Conservation (phyloP, 768 basidiomycete genomes). For the Leccinum sublutescens region DNA sequence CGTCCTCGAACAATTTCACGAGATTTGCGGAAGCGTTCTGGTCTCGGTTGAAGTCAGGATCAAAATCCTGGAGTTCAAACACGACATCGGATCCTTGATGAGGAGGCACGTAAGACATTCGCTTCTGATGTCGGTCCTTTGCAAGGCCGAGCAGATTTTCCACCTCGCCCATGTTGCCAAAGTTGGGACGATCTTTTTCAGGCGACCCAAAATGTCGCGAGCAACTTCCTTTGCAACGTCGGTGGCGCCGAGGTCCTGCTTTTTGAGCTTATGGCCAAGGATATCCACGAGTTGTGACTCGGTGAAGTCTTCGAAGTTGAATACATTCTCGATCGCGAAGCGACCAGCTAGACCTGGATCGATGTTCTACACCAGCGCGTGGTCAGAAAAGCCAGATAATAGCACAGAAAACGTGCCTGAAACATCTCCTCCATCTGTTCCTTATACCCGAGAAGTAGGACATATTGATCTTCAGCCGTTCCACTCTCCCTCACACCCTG, state of each 20-base stretch:
- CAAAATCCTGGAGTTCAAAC: slow-evolving; percentile 55
- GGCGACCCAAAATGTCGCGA: slow-evolving; percentile 40
- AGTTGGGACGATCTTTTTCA: slow-evolving; percentile 49
- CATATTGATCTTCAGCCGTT: slow-evolving; percentile 56
- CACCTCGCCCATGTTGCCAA: slow-evolving; percentile 64
- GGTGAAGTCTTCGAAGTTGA: slow-evolving; percentile 65
- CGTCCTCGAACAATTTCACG: slow-evolving; percentile 55
- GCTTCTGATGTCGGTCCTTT: slow-evolving; percentile 46
- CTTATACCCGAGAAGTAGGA: slow-evolving; percentile 64
- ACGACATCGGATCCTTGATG: slow-evolving; percentile 22
- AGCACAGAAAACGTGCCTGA: slow-evolving; percentile 40
- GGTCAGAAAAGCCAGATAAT: neutral
- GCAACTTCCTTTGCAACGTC: slow-evolving; percentile 56
- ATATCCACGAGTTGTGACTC: slow-evolving; percentile 51
- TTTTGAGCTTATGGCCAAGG: slow-evolving; percentile 53
- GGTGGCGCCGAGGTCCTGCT: slow-evolving; percentile 57
- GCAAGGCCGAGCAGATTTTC: slow-evolving; percentile 56
- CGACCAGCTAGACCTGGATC: slow-evolving; percentile 66
- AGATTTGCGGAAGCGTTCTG: slow-evolving; percentile 50
- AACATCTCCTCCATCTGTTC: slow-evolving; percentile 73
- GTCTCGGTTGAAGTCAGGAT: slow-evolving; percentile 55
- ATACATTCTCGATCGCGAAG: slow-evolving; percentile 67
- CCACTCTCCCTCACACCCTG: too few relatives aligned
- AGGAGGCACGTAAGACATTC: slow-evolving; percentile 30
- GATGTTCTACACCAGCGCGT: slow-evolving; percentile 47